Conservation (phyloP, 225 moss, liverwort and hornwort species). For the Sphagnum contortum region DNA sequence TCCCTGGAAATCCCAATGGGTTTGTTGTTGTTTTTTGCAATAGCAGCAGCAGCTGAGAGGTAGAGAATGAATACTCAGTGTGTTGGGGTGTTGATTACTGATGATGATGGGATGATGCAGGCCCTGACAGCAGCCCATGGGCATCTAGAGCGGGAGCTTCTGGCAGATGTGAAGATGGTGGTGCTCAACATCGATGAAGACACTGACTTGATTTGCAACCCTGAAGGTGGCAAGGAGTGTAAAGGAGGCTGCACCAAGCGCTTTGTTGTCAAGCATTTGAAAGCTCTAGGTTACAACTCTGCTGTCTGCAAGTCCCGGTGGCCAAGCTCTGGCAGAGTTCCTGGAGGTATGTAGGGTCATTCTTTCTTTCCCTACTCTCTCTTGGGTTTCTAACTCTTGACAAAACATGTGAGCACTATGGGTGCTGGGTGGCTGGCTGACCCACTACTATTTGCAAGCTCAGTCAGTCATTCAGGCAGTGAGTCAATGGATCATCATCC, state of each 20-base stretch:
- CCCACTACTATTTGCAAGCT: no score
- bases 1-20: no score
- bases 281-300: constrained; percentile 51
- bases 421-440: no score
- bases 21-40: no score
- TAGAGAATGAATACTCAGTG: no score
- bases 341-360: constrained; percentile 34
- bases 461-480: no score
- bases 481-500: no score
- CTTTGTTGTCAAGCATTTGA: constrained; percentile 45
- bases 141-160: constrained; percentile 47
- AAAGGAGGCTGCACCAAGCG: constrained; percentile 67
- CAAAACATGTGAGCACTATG: neutral
- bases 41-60: no score
- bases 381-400: neutral
- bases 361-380: neutral
- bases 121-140: constrained; percentile 51
- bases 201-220: constrained; percentile 43
- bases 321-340: constrained; percentile 41
- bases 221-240: constrained; percentile 36
- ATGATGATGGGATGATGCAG: constrained; percentile 18
- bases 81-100: no score
- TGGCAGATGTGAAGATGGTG: constrained; percentile 37
- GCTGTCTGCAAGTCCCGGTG: constrained; percentile 66
- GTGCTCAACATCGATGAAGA: constrained; percentile 52